Conservation (phyloP, 495 filamentous ascomycete species). For the Hypoxylon subgilvum region DNA sequence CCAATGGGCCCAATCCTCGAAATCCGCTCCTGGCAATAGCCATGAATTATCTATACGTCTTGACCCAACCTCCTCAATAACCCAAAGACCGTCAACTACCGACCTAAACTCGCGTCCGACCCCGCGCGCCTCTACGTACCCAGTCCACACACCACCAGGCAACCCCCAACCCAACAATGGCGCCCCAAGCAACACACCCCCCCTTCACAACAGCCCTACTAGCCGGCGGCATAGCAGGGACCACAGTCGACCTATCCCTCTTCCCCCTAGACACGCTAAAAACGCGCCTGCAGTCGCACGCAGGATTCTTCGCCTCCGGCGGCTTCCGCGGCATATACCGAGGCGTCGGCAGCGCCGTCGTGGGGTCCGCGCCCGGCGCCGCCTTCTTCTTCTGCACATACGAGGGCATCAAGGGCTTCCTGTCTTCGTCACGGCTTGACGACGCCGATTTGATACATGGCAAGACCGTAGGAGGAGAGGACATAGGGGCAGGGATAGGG, state of each 20-base stretch:
- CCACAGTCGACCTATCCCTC: constrained; percentile 87
- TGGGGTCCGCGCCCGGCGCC: constrained; percentile 96
- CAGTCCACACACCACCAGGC: no score
- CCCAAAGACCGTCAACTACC: not conserved
- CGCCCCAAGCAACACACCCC: constrained; percentile 35
- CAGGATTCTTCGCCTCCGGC: constrained; percentile 77
- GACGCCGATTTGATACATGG: not conserved
- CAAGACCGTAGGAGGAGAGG: no score
- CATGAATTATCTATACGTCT: not conserved
- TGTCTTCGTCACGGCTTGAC: constrained; percentile 47
- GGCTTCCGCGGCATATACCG: constrained; percentile 77
- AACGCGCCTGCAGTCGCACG: constrained; percentile 86
- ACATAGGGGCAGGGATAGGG: no score
- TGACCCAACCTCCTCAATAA: not conserved
- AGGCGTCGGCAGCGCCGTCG: constrained; percentile 70
- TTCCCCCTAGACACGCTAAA: constrained; percentile 93
- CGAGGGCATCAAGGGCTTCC: constrained; percentile 73
- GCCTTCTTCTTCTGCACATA: constrained; percentile 99
- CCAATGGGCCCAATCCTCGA: constrained; percentile 5
- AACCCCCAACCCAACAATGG: no score
- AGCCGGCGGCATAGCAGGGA: constrained; percentile 82
- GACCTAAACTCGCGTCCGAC: not conserved
- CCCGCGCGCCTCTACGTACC: no score
- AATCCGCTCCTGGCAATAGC: constrained; percentile 9
- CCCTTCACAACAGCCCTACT: constrained; percentile 61